Evolutionary conservation across 2,329 filamentous ascomycete species (phyloP).

Genomic region (Aureobasidium sp.): DNA sequence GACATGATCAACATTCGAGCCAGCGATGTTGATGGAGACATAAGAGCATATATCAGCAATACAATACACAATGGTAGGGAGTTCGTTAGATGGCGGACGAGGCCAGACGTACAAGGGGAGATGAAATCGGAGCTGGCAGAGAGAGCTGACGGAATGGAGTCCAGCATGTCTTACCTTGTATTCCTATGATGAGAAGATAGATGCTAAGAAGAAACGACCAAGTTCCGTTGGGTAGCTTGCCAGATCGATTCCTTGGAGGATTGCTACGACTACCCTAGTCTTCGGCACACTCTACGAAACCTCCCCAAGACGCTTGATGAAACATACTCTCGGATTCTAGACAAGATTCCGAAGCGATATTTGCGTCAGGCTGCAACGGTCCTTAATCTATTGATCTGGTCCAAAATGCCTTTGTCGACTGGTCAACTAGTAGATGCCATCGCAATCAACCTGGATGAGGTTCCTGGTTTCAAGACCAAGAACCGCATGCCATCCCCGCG

Average conservation of each 20-base stretch:
- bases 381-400: not conserved
- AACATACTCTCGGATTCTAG: not conserved
- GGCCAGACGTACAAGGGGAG: not conserved
- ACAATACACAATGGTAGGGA: not conserved
- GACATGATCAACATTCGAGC: not conserved
- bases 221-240: constrained; percentile 4
- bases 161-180: too few species aligned
- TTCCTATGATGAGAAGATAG: too few species aligned
- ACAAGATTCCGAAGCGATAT: not conserved
- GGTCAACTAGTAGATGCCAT: not conserved
- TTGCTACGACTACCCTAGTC: not conserved
- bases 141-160: not conserved
- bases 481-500: not conserved
- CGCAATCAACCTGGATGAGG: not conserved
- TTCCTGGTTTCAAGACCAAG: not conserved
- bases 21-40: not conserved
- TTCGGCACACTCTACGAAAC: not conserved
- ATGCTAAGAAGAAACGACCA: not conserved
- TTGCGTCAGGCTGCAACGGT: not conserved
- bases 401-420: not conserved
- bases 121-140: not conserved
- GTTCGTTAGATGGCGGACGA: not conserved
- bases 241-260: not conserved
- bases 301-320: not conserved
- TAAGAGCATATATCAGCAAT: not conserved